Percentiles rank a stretch among this genome's conserved stretches.
phyloP scores from a whole-genome alignment of 176 grass and related monocot genomes.

The Carex cristatella region DNA sequence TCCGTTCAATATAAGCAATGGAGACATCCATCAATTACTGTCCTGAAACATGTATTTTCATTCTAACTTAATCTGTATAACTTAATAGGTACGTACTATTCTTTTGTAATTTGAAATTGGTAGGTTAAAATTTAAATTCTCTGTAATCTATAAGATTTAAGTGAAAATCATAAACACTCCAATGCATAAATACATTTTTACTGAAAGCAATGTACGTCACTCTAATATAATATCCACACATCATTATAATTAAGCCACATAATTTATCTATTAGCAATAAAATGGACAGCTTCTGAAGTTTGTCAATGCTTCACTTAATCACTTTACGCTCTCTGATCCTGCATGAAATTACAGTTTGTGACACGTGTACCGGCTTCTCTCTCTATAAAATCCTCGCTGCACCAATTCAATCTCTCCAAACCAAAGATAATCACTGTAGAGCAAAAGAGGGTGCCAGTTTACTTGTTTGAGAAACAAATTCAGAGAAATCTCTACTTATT shows the following conservation, averaged over 20 bases:
- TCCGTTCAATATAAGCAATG: slow-evolving; percentile 1
- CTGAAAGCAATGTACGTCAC: background rate
- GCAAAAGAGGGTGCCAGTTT: background rate
- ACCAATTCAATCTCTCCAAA: background rate
- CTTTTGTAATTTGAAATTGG: background rate
- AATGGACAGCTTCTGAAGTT: background rate
- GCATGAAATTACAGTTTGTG: background rate
- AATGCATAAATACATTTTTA: background rate
- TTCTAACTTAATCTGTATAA: background rate
- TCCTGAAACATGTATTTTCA: background rate
- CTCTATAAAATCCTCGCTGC: slow-evolving; percentile 18
- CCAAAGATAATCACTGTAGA: background rate
- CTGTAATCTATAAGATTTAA: background rate
- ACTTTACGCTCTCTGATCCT: background rate
- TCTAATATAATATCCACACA: too few species aligned
- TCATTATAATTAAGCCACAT: background rate
- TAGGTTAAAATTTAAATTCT: background rate
- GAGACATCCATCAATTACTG: background rate
- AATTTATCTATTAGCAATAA: background rate
- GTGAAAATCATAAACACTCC: background rate
- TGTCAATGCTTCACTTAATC: slow-evolving; percentile 10
- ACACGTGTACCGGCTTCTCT: background rate
- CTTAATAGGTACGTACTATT: background rate
- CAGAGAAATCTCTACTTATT: background rate
- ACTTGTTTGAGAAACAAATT: background rate